Base-by-base conservation (phyloP, 345 rosid species). In the Eucalyptus regnans region DNA sequence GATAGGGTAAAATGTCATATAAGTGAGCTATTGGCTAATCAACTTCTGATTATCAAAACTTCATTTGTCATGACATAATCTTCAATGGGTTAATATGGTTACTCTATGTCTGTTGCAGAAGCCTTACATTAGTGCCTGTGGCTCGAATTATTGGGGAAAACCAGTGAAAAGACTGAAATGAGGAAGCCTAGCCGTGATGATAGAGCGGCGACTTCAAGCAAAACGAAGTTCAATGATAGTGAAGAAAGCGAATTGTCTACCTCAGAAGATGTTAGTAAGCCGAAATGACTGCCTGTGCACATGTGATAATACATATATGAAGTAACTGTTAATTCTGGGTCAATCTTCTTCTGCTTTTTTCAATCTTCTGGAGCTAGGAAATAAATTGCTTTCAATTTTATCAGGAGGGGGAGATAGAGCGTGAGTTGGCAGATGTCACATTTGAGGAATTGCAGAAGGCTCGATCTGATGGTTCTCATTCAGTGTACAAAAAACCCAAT, bases 391-490 rank as follows among this genome's bases (percentile, higher is more conserved):
- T 49, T 33, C 20, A 17, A 41, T 56, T 37, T 56, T 50, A 27
- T 88, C 87, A 94, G 95, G 98, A 96, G 91, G 94, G 90, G 88
- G 98, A 93, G 91, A 92, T 93, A 88, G 92, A 90, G 93, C 93
- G 93, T 52, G 97, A 95, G 88, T 93, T 97, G 43, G 95, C 95
- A 1, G 95, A 95, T 88, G 92, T 94, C 54, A 95, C 99, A 7
- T 96, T 97, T 25, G 99, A 91, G 93, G 98, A 96, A 87, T 91
- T 96, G 68, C 99, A 94, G 90, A 94, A 92, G 89, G 93, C 96
- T 66, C 92, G 94, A 9, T 93, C 97, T 50, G 95, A 96, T 93
- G 98, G 98, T 64, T 95, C 98, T 71, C 92, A 92, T 91, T 87
- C 94, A 12, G 91, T 91, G 89, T 87, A 86, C 29, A 84, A 62